A percentile compares a stretch with the other conserved stretches of the same genome.
Conservation (phyloP, 768 basidiomycete species). For the Phlebiopsis flavidoalba region DNA sequence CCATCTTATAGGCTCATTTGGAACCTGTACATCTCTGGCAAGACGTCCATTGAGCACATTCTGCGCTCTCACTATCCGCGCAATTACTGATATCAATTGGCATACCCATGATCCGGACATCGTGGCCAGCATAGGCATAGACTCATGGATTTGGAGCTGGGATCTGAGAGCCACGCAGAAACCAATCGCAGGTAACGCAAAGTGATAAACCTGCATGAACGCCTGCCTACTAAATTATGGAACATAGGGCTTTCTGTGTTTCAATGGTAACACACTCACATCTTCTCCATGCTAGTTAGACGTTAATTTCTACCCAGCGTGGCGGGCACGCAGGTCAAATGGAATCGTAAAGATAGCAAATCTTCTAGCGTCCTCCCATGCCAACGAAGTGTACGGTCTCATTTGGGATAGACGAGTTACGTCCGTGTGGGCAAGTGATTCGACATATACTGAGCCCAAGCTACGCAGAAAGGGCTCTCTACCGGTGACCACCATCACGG, state of each 20-base stretch:
- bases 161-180: conserved; percentile 58
- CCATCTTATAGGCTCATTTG: conserved; percentile 62
- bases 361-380: conserved; percentile 85
- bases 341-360: conserved; percentile 88
- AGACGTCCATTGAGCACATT: conserved; percentile 79
- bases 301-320: conserved; percentile 36
- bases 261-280: conserved; percentile 36
- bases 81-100: conserved; percentile 99
- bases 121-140: conserved; percentile 88
- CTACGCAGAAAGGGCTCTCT: conserved; percentile 76
- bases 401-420: conserved; percentile 93
- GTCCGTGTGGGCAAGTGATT: conserved; percentile 20
- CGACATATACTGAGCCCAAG: background rate
- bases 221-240: background rate
- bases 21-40: conserved; percentile 75
- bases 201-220: background rate
- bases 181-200: conserved; percentile 57
- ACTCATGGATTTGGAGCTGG: conserved; percentile 95
- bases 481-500: conserved; percentile 67
- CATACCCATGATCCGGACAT: conserved; percentile 79
- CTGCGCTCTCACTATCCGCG: conserved; percentile 88
- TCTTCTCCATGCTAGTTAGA: background rate
- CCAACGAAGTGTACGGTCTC: conserved; percentile 75
- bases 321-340: conserved; percentile 93
- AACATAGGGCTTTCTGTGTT: conserved; percentile 50